Evolutionary conservation across 805 yeast genomes (phyloP), one percentile per base, ranked within the genome.

Genomic region (Candida odintsovae): DNA sequence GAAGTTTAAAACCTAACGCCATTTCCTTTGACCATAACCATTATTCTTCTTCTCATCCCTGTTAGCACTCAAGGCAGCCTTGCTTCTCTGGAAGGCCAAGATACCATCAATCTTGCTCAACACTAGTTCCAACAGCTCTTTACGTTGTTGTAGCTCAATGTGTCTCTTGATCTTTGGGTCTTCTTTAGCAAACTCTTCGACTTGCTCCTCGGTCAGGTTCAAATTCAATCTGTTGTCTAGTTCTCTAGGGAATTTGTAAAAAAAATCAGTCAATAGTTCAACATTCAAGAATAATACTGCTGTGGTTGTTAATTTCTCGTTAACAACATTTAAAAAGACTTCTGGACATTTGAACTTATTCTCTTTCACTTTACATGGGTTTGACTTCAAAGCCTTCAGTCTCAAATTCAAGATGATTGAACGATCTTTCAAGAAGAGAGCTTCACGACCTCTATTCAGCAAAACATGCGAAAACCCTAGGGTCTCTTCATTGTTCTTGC

Each of bases 331-430:
- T 62, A 94, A 71, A 55, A 90, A 95, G 7, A 90, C 77, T 64
- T 94, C 99, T 0, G 99, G 99, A 61, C 99, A 94, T 55, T 82
- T 84, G 62, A 83, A 89, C 64, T 86, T 90, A 64, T 84, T 86
- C 39, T 82, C 89, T 57, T 86, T 86, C 51, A 75, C 71, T 55
- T 79, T 80, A 71, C 99, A 94, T 55, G 78, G 78, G 43, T 82
- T 78, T 8, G 89, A 82, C 54, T 81, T 83, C 60, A 92, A 71
- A 10, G 90, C 79, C 49, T 82, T 82, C 59, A 90, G 68, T 55
- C 99, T 73, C 77, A 92, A 75, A 47, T 80, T 75, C 49, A 94
- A 66, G 20, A 90, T 70, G 20, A 78, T 75, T 12, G 83, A 63
- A 47, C 99, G 75, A 53, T 89, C 90, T 55, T 77, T 78, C 50